A percentile compares a stretch with the other conserved stretches of the same genome.
phyloP scores from a whole-genome alignment of 805 yeast genomes.

The Saturnispora galanensis region DNA sequence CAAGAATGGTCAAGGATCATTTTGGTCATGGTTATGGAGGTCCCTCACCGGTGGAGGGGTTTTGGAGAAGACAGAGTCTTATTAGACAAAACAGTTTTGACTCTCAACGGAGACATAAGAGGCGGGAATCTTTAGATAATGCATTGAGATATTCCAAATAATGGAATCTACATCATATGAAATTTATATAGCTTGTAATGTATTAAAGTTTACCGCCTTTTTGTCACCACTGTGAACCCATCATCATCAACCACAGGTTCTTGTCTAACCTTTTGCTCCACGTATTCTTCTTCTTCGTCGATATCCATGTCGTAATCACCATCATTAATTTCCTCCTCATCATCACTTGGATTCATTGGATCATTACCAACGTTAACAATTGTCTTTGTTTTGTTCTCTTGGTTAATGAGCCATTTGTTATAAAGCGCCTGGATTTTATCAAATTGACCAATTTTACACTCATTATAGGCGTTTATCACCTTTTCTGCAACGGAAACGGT shows the following conservation, averaged over 20 bases:
- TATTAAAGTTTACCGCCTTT: constrained; percentile 28
- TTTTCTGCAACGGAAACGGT: constrained; percentile 64
- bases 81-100: constrained; percentile 1
- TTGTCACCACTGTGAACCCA: constrained; percentile 84
- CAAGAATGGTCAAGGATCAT: constrained; percentile 9
- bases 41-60: constrained; percentile 11
- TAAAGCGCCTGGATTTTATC: constrained; percentile 50
- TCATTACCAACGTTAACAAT: constrained; percentile 45
- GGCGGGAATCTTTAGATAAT: not conserved
- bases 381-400: constrained; percentile 29
- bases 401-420: constrained; percentile 46
- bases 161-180: not conserved
- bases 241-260: constrained; percentile 85
- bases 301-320: constrained; percentile 31
- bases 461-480: constrained; percentile 55
- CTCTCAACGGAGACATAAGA: not conserved
- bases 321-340: constrained; percentile 37
- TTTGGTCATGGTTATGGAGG: not conserved
- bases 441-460: constrained; percentile 47
- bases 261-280: constrained; percentile 27
- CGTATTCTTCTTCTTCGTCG: constrained; percentile 31
- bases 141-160: constrained; percentile 1
- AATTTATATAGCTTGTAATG: not conserved
- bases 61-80: constrained; percentile 14
- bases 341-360: constrained; percentile 50